Conservation (phyloP, 2,329 filamentous ascomycete genomes). For the Basipetospora chlamydospora region DNA sequence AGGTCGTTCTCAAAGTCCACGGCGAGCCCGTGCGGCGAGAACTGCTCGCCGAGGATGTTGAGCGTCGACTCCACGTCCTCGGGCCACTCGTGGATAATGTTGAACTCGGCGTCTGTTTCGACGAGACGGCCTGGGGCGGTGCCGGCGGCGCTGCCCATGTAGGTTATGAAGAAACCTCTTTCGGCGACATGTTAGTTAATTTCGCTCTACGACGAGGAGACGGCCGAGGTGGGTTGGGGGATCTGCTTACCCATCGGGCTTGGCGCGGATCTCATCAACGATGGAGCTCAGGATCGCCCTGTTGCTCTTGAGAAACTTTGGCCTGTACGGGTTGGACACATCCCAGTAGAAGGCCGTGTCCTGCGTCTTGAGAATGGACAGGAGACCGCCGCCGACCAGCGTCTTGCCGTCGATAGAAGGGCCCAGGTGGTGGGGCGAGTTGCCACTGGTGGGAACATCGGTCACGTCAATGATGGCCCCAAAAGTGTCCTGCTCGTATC, state of each 20-base stretch:
- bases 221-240: neutral
- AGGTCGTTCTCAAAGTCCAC: conserved; percentile 42
- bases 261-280: conserved; percentile 47
- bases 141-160: conserved; percentile 44
- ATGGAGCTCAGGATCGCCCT: conserved; percentile 44
- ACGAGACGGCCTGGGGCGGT: conserved; percentile 44
- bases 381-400: conserved; percentile 39
- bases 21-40: conserved; percentile 44
- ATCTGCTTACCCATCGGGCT: conserved; percentile 36
- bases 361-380: conserved; percentile 45
- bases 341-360: conserved; percentile 51
- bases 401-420: conserved; percentile 40
- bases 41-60: conserved; percentile 45
- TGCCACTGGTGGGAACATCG: conserved; percentile 43
- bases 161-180: conserved; percentile 44
- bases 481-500: conserved; percentile 34
- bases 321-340: conserved; percentile 40
- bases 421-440: conserved; percentile 45
- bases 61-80: conserved; percentile 37
- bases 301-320: conserved; percentile 45
- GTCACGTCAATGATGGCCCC: conserved; percentile 42
- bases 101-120: conserved; percentile 42
- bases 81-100: conserved; percentile 49
- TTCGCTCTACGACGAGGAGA: no score
- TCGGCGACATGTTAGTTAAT: neutral